Evolutionary conservation across 1,284 basidiomycete species (phyloP).

Genomic region (Pisolithus thermaeus): DNA sequence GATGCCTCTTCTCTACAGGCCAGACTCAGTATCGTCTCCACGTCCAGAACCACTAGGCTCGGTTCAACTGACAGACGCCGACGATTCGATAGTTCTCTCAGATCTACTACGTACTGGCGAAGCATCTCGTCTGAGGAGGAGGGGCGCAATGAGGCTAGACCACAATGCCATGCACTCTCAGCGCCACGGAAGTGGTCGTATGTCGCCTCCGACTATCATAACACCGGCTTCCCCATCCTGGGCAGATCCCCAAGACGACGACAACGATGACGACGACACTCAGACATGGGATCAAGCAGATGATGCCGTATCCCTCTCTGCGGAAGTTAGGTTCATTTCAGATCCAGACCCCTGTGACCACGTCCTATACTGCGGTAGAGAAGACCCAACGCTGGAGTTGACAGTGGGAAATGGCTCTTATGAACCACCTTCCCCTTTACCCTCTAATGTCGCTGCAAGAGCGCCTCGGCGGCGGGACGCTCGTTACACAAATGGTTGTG

Average conservation of each 20-base stretch:
- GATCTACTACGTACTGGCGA: constrained; percentile 66
- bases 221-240: constrained; percentile 29
- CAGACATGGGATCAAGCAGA: constrained; percentile 31
- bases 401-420: constrained; percentile 16
- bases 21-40: constrained; percentile 5
- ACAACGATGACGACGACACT: constrained; percentile 22
- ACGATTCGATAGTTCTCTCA: constrained; percentile 63
- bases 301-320: constrained; percentile 15
- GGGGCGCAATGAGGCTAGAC: constrained; percentile 65
- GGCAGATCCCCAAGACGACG: constrained; percentile 30
- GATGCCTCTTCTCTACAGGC: constrained; percentile 30
- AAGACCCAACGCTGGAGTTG: constrained; percentile 11
- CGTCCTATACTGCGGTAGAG: constrained; percentile 49
- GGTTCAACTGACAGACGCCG: constrained; percentile 40
- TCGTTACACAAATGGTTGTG: constrained; percentile 48
- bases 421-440: constrained; percentile 35
- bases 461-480: constrained; percentile 7
- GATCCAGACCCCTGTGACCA: constrained; percentile 28
- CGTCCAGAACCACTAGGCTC: constrained; percentile 13
- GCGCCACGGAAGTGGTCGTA: constrained; percentile 22
- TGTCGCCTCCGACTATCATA: constrained; percentile 24
- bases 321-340: constrained; percentile 4
- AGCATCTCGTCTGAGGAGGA: constrained; percentile 60
- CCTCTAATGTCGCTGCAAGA: constrained; percentile 30
- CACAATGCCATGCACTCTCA: constrained; percentile 30